Evolutionary conservation across 176 grass and related monocot genomes (phyloP), one percentile per base, ranked within the genome.

Genomic region (Carex myosuroides): DNA sequence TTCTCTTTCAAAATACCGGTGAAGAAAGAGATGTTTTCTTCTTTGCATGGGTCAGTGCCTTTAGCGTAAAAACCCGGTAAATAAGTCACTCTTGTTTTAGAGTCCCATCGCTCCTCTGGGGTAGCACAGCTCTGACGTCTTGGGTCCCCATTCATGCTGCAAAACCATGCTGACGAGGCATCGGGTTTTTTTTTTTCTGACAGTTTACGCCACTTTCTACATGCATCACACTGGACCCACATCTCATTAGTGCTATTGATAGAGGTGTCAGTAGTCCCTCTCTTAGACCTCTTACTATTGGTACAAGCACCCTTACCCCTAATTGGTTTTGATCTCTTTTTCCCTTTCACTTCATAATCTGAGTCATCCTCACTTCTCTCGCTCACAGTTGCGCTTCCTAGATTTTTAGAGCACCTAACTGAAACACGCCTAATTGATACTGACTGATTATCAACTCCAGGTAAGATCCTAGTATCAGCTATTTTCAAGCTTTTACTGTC

Each of bases 221-320:
- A 99, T 88, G 88, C 86, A 90, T 99, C 93, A 87, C 96, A 99
- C 71, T 93, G 96, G 81, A 90, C 91, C 96, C 96, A 99, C 14
- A 77, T 93, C 77, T 99, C 96, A 81, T 59, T 91, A 81, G 69
- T 56, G 72, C 88, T 89, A 79, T 68, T 71, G 53, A 37, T 61
- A 52, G 74, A 56, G 20, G n/a, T 60, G 42, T 42, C 71, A 60
- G 42, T 79, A 57, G 50, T 87, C 58, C 72, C 80, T 78, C 77
- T 89, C 87, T 18, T 79, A 54, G 32, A 65, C 53, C 91, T 93
- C 69, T 90, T 94, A 85, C 84, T 85, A 78, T 78, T 65, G 59
- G 85, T 60, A 59, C 80, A 68, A 32, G 84, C 86, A 81, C 63
- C 81, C 5, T 79, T 48, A 16, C 26, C 62, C n/a, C 35, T 44